Evolutionary conservation across 2,329 filamentous ascomycete genomes (phyloP), one percentile per base, ranked within the genome.

Genomic region (Fusarium sp.): DNA sequence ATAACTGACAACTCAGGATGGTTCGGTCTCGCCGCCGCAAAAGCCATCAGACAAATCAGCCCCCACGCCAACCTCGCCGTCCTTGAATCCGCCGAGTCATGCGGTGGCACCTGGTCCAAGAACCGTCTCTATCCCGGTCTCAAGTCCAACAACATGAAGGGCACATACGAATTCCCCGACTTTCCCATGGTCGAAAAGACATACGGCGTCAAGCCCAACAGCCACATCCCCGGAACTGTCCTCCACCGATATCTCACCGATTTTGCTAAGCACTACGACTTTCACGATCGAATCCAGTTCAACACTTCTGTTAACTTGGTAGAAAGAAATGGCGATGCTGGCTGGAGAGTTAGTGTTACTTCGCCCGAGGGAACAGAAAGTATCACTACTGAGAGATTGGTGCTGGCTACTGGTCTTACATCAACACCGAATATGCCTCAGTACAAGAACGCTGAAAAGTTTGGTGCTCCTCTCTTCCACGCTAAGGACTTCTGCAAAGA

Each of bases 81-180:
- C 3, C 76, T 90, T 17, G 89, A 91, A n/a, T 78, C 82, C 3
- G 82, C 81, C 10, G 76, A 80, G 25, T 84, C 86, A 4, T 78
- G 88, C 42, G 90, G 90, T 2, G 90, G 90, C 9, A 87, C 87
- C 14, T 92, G 90, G 90, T 85, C 87, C 8, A 80, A 85, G 57
- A 80, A 89, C 31, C 84, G 89, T 2, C 80, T 91, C 1, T 89
- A 92, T 77, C 85, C 87, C 0, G 88, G 87, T 4, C 83, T 92
- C 47, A 89, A 88, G 65, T 87, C 88, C 6, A 92, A 92, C 79
- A 92, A 92, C 71, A 83, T 91, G 77, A 77, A 87, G 12, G 90
- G 90, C 25, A 87, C 86, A 2, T 91, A 90, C 73, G 90, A 92
- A 75, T 91, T 85, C 69, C 86, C 86, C 11, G 90, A 92, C 69